Evolutionary conservation across 2,329 filamentous ascomycete genomes (phyloP), one percentile per base, ranked within the genome.

Genomic region (Nannizziopsis arthrosporioides): DNA sequence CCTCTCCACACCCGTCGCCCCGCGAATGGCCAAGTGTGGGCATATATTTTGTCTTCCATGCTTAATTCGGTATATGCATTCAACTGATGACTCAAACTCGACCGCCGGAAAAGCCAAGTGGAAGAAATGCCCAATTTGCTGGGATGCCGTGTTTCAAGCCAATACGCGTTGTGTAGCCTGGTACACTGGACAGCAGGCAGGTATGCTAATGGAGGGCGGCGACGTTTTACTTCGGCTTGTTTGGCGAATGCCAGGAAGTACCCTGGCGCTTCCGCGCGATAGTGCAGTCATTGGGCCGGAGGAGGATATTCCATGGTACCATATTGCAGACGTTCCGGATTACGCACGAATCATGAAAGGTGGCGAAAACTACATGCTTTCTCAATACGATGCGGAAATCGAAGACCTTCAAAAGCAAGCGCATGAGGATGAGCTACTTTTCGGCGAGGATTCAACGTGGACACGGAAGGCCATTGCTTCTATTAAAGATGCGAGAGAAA

Each of bases 41-140:
- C 92, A 98, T 63, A 94, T 98, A 10, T 96, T 95, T 64, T 98
- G 92, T 62, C 71, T 96, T 31, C 82, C 92, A 5, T 98, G 92
- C 62, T 68, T 96, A 52, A 86, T 96, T 54, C 83, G 92, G 43
- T 98, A 93, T 63, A 95, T 98, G 87, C 85, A 94, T 58, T 79
- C 76, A 18, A 82, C 84, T 49, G 82, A 85, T n/a, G 82, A 84
- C 31, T 67, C 69, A 7, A 75, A 74, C 50, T 70, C 77, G 8
- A 55, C 70, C 1, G 74, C 75, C 0, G 81, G 82, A 53, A 89
- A 82, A 57, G 73, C 83, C 27, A 76, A 84, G 47, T 95, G 86
- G 78, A 94, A 94, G 70, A 94, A 94, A 63, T 98, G 92, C 57
- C 90, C 92, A 0, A 89, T 98, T 31, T 98, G 92, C 64, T 92